Conservation (phyloP, 148 eudicot species). For the Cornus florida region DNA sequence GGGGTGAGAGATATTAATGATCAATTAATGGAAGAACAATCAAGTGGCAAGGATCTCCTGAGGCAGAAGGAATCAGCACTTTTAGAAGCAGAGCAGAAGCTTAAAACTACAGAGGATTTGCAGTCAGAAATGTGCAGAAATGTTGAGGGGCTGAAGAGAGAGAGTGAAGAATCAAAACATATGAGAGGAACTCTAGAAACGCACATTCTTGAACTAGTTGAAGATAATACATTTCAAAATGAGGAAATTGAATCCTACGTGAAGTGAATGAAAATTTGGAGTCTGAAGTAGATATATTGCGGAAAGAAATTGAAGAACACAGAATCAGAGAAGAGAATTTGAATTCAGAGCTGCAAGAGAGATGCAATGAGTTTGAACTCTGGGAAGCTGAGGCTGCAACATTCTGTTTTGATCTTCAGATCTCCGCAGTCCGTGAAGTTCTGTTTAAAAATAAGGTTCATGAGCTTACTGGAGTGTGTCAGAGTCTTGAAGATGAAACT, state of each 20-base stretch:
- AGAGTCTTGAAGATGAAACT: slow-evolving; percentile 56
- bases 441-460: slow-evolving; percentile 66
- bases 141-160: slow-evolving; percentile 42
- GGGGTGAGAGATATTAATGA: slow-evolving; percentile 45
- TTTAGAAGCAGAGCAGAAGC: slow-evolving; percentile 36
- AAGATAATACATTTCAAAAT: slow-evolving; percentile 34
- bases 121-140: slow-evolving; percentile 46
- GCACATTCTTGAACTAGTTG: slow-evolving; percentile 40
- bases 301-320: slow-evolving; percentile 63
- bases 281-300: slow-evolving; percentile 51
- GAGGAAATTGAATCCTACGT: slow-evolving; percentile 52
- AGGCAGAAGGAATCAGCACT: slow-evolving; percentile 49
- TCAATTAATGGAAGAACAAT: slow-evolving; percentile 41
- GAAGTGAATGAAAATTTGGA: slow-evolving; percentile 52
- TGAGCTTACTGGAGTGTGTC: slow-evolving; percentile 66
- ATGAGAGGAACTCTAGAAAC: slow-evolving; percentile 41
- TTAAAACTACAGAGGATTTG: slow-evolving; percentile 36
- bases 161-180: slow-evolving; percentile 34
- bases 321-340: slow-evolving; percentile 63
- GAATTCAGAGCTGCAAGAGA: slow-evolving; percentile 67
- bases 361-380: slow-evolving; percentile 69
- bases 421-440: slow-evolving; percentile 66
- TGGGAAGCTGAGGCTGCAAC: slow-evolving; percentile 94
- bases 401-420: slow-evolving; percentile 89
- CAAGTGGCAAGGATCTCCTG: slow-evolving; percentile 29